Conservation (phyloP, 176 grass and related monocot species). For the Carex pumila region DNA sequence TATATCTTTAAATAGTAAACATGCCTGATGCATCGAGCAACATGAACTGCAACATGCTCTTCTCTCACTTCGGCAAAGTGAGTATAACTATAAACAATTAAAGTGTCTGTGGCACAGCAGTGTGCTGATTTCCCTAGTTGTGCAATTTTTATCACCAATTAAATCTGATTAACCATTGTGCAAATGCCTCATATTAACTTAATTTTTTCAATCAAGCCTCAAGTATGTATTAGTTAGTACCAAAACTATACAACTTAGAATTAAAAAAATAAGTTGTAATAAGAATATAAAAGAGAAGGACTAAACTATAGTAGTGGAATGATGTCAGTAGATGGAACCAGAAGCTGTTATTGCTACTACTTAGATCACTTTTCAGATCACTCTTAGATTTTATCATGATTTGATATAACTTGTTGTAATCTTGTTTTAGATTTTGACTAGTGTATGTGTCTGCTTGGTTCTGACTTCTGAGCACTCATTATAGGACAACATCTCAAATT, state of each 20-base stretch:
- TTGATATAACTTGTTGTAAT: neutral
- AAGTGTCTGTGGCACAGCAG: neutral
- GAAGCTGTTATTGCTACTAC: neutral
- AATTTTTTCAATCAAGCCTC: neutral
- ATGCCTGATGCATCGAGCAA: slow-evolving; percentile 55
- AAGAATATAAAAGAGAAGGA: neutral
- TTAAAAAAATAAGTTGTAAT: neutral
- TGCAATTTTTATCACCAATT: too few relatives aligned
- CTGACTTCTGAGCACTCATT: neutral
- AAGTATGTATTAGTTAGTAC: neutral
- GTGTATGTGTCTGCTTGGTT: neutral
- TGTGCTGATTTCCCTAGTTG: neutral
- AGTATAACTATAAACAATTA: neutral
- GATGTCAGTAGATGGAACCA: neutral
- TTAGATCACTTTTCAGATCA: neutral
- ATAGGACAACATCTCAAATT: neutral
- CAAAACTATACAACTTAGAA: neutral
- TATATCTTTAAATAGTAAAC: slow-evolving; percentile 49
- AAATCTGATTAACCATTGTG: too few relatives aligned
- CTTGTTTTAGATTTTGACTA: neutral
- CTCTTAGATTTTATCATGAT: neutral
- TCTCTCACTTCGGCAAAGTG: slow-evolving; percentile 67
- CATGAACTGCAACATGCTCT: slow-evolving; percentile 54
- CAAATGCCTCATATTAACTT: neutral
- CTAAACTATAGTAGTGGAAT: neutral